Evolutionary conservation across 2,329 filamentous ascomycete species (phyloP), one percentile per base, ranked within the genome.

Genomic region (Fusarium hainanense): DNA sequence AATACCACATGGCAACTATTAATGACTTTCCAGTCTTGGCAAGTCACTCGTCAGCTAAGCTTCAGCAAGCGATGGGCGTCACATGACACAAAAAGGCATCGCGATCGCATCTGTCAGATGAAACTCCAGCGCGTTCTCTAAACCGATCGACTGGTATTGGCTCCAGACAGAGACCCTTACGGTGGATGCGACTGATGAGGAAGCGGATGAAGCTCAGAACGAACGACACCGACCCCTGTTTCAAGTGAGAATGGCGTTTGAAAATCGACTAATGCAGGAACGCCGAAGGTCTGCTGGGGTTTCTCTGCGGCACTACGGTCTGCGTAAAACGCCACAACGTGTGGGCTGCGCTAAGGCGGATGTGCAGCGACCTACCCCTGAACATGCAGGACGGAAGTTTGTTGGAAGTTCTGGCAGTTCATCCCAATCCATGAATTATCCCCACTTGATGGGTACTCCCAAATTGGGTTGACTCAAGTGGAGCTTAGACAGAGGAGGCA

Each of bases 251-350:
- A 68, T 70, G 60, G 71, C 51, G 50, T 62, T 70, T 67, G 68
- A 55, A 71, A 73, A 64, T 70, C 70, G 57, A 70, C 75, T 76
- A 76, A 77, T 76, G 75, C 74, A 77, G 75, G 75, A 73, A 76
- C 75, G 47, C 56, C 68, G 62, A 63, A 68, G 68, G 69, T 60
- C 69, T 67, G 63, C 69, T 67, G 63, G 69, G 60, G 70, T 62
- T 72, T 74, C 63, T 58, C 70, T 70, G 63, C 69, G 65, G 63
- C 71, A 66, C 71, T 54, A 71, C 52, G 28, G 47, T 59, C 50
- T 63, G 48, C 56, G 66, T 68, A 76, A 71, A 66, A 57, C 65
- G 72, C 70, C 71, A 69, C 68, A 69, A 70, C 73, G 63, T 74
- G 63, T 68, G 13, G 32, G 51, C n/a, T 42, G 48, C 69, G 68